Base-by-base conservation (phyloP, 1,284 basidiomycete genomes). In the Austropuccinia psidii region DNA sequence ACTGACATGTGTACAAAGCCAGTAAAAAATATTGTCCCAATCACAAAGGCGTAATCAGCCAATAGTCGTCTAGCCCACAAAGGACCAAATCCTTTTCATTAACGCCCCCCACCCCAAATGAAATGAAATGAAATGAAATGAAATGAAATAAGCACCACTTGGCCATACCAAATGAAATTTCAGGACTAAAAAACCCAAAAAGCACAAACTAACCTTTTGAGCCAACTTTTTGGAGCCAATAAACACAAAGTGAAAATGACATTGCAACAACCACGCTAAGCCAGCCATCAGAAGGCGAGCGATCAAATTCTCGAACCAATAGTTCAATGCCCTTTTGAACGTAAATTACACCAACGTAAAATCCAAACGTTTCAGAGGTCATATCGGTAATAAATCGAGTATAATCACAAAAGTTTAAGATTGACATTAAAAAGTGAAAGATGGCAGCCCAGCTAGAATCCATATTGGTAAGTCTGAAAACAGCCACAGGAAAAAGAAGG, bases 291-390 rank as follows among this genome's bases (percentile, higher is more conserved):
- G 50, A 57, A 29, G 68, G 39, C 17, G 62, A 57, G 31, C 19
- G 52, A 41, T 77, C 76, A 70, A 81, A 82, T 61, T 82, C 81
- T 31, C 78, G 77, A n/a, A 81, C 76, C 29, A 83, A 79, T 2
- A 83, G 76, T 76, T 83, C 82, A 74, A 83, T 79, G 7, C 82
- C 82, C 73, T 83, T 83, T 72, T 83, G 81, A 17, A 83, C 80
- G 75, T 81, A 81, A 58, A 81, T 80, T 50, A 78, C 68, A 21
- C 78, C 81, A 4, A 93, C 90, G 79, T 93, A 93, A 81, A 94
- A 93, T 2, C 93, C 92, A 79, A 95, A 95, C 0, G 93, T 96
- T 77, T 96, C 91, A 78, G 91, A 93, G 1, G 92, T 90, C 83
- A 97, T 85, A 15, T 91, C 84, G 0, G 93, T 94, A 31, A 95